Base-by-base conservation (phyloP, 352 stramenopile species). In the Pythium biforme region DNA sequence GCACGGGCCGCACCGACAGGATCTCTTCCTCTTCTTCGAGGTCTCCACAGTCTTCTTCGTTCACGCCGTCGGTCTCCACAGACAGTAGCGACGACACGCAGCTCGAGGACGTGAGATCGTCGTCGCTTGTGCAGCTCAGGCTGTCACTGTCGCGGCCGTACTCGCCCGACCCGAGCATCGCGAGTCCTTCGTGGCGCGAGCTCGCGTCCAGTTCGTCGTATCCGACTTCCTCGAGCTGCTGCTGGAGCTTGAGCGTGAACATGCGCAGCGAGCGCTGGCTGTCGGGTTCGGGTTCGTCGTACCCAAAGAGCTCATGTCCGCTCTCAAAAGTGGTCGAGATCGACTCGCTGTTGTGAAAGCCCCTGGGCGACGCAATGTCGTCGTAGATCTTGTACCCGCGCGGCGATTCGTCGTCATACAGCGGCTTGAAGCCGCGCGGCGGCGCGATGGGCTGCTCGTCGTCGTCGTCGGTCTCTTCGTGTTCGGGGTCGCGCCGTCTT, bases 241-340 rank as follows among this genome's bases (percentile, higher is more conserved):
- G 55, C 34, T 47, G 39, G 6, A 75, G 46, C 52, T 66, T 68
- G 48, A 64, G 50, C 39, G 68, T 67, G 59, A 75, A 75, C 37
- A 47, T 33, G 26, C 23, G 50, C 22, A 75, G 55, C 27, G 63
- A 72, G 4, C 63, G 68, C 23, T 64, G 12, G 41, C 67, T 74
- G 15, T 69, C 59, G 9, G 47, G 41, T 6, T 47, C 20, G 23
- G 57, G 27, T 10, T 66, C 53, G 15, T 46, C 20, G 3, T 10
- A 51, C 15, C 27, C 52, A 46, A 33, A 46, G 39, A 17, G 55
- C 1, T 54, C 34, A 6, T 0, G 34, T 12, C 47, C 59, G 34
- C n/a, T 52, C 27, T 34, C 41, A 50, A 62, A 57, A 25, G 49
- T 68, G 43, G 47, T 53, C 10, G 40, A 15, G 4, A 50, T 49